Conservation (phyloP, 805 yeast species). For the Ogataea pilisensis region DNA sequence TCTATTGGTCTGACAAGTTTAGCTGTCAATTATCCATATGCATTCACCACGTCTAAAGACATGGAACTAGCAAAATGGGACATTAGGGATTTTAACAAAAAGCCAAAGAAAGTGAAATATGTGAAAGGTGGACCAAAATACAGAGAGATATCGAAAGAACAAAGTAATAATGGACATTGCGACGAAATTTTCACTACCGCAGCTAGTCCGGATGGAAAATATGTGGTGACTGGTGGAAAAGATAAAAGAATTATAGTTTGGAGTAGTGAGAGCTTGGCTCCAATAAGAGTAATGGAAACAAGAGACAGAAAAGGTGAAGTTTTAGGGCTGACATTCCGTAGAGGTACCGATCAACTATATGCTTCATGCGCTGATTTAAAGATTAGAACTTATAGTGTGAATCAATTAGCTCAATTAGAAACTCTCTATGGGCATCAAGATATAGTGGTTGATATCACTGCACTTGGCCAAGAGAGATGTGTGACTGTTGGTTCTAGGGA, state of each 20-base stretch:
- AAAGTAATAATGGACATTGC: slow-evolving; percentile 64
- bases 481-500: slow-evolving; percentile 95
- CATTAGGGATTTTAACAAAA: slow-evolving; percentile 45
- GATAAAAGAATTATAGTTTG: slow-evolving; percentile 81
- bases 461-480: slow-evolving; percentile 84
- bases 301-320: slow-evolving; percentile 68
- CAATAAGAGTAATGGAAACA: slow-evolving; percentile 74
- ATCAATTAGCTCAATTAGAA: slow-evolving; percentile 85
- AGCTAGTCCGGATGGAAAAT: slow-evolving; percentile 81
- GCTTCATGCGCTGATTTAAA: slow-evolving; percentile 92
- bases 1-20: slow-evolving; percentile 53
- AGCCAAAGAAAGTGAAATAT: slow-evolving; percentile 64
- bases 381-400: slow-evolving; percentile 80
- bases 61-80: slow-evolving; percentile 79
- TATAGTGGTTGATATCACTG: slow-evolving; percentile 72
- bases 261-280: slow-evolving; percentile 75
- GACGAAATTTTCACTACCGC: slow-evolving; percentile 77
- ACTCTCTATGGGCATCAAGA: slow-evolving; percentile 96
- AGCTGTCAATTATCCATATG: slow-evolving; percentile 54
- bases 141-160: slow-evolving; percentile 42
- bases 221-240: slow-evolving; percentile 85
- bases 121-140: slow-evolving; percentile 56
- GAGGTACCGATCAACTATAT: slow-evolving; percentile 77
- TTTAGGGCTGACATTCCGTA: slow-evolving; percentile 69
- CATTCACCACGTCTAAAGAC: slow-evolving; percentile 82